Evolutionary conservation across 1,139 yeast species (phyloP).

Genomic region (Pneumocystis wakefieldiae): DNA sequence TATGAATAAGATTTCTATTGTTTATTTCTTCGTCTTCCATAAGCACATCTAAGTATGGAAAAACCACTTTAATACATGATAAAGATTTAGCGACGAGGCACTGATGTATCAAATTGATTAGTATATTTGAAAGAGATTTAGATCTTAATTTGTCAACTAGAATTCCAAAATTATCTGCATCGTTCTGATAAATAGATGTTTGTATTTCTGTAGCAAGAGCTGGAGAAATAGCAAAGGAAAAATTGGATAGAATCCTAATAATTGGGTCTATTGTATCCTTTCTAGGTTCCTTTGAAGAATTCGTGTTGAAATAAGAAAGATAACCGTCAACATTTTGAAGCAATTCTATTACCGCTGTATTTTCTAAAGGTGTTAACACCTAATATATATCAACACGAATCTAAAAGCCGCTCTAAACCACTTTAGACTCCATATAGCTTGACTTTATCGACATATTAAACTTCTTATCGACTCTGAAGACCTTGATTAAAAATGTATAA

Average conservation of each 20-base stretch:
- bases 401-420: background rate
- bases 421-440: constrained; percentile 51
- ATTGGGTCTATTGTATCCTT: background rate
- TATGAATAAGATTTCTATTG: constrained; percentile 74
- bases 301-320: constrained; percentile 29
- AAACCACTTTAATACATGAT: constrained; percentile 34
- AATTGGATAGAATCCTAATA: background rate
- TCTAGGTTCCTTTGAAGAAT: constrained; percentile 24
- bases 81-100: constrained; percentile 16
- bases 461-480: constrained; percentile 56
- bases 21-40: constrained; percentile 42
- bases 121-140: background rate
- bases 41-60: constrained; percentile 37
- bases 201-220: constrained; percentile 9
- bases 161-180: constrained; percentile 9
- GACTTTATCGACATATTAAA: constrained; percentile 55
- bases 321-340: constrained; percentile 43
- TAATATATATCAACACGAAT: background rate
- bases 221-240: background rate
- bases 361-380: constrained; percentile 55
- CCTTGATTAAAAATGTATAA: background rate
- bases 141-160: background rate
- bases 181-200: constrained; percentile 14
- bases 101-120: background rate
- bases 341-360: constrained; percentile 40